Base-by-base conservation (phyloP, 2,329 filamentous ascomycete genomes). In the Chrysoporthe puriensis region DNA sequence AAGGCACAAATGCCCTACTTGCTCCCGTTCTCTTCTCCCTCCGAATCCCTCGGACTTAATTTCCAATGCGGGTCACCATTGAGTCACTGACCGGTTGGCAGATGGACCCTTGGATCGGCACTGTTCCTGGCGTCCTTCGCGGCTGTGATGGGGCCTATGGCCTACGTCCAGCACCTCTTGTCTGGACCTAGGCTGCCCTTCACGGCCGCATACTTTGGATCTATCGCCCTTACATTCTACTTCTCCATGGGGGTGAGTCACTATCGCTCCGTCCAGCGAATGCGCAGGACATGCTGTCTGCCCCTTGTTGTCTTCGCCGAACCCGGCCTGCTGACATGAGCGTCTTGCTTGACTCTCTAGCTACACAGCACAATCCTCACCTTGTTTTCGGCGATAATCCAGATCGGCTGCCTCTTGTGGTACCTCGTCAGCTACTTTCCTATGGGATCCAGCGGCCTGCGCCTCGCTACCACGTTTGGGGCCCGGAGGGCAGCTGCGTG, bases 351-450 rank as follows among this genome's bases (percentile, higher is more conserved):
- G 72, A 5, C 69, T 69, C 64, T 63, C 67, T 74, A 97, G 94
- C 89, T 97, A 72, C 91, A 91, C 77, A 95, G 86, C 77, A 94
- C 92, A 52, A 81, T 96, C 70, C 87, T 98, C 71, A 98, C 96
- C 18, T 84, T 98, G 65, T 82, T 97, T 71, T 91, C 94, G 32
- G 90, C 93, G 70, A 85, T 97, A 69, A 82, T 94, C 73, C 96
- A 99, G 78, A 84, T 98, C 65, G 89, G 90, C 64, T 92, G 91
- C 71, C 83, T 98, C 71, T 72, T 93, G 59, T 98, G 95, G 95
- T 98, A 98, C 81, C 85, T 97, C 59, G 90, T 98, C 79, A 97
- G 93, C 80, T 99, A 99, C 79, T 98, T 98, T 75, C 96, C 96
- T 36, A 97, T 98, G 94, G 96, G 96, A 52, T 92, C 92, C 67